These are phyloP conservation scores for Mycena epipterygia DNA, from an alignment of 768 basidiomycete species.

Conservation along the genomic window DNA sequence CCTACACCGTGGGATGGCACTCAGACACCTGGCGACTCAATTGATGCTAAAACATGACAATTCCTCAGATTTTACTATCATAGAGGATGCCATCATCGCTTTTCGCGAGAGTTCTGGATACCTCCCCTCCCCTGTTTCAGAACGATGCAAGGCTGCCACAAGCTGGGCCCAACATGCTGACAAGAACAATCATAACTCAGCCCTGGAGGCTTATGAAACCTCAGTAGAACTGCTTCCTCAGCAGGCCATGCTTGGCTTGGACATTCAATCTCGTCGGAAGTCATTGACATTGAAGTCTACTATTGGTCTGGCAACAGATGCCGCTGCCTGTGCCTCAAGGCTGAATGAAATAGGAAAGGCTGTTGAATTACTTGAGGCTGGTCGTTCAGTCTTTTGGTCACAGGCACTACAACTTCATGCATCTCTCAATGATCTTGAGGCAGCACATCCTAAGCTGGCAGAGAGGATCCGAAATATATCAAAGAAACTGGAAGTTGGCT, in stretches of 20 bases:
- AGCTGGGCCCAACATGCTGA: not conserved
- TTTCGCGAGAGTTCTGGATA: not conserved
- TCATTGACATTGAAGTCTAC: not conserved
- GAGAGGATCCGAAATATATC: not conserved
- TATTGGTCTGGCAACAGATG: not conserved
- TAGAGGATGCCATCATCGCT: not conserved
- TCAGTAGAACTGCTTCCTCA: not conserved
- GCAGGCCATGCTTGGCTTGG: not conserved
- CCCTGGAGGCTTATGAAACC: not conserved
- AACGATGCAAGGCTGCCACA: not conserved
- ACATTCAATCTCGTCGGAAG: not conserved
- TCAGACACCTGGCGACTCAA: too few species aligned
- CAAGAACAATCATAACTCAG: not conserved
- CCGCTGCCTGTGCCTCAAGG: not conserved
- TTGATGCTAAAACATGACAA: not conserved
- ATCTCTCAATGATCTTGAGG: not conserved
- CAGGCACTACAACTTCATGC: not conserved
- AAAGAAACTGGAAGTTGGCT: not conserved
- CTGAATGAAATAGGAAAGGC: not conserved
- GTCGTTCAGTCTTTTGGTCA: not conserved
- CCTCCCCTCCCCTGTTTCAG: too few species aligned
- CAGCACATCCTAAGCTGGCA: not conserved
- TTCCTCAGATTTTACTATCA: not conserved
- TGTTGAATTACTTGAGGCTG: not conserved
- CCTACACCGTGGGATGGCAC: too few species aligned